Base-by-base conservation (phyloP, 371 early-diverging fungal species). In the Mucor circinelloides region DNA sequence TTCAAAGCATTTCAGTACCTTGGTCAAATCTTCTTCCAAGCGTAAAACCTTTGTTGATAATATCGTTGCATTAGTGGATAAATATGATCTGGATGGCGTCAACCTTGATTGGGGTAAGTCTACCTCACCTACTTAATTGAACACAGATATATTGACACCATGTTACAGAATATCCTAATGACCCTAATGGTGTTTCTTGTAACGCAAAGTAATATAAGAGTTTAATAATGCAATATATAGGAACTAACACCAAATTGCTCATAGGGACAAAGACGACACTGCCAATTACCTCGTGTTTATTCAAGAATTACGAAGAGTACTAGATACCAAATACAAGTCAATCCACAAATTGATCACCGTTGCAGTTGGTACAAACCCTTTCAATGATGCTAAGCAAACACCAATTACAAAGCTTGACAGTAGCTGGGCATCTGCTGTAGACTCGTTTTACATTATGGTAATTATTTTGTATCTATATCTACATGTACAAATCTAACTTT, bases 291-390 rank as follows among this genome's bases (percentile, higher is more conserved):
- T 79, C 7, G 38, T 54, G 21, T 70, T 81, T 40, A 31, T 94
- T 8, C 64, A 84, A 46, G 87, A 85, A 13, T 80, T 94, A 30
- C 85, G 92, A 3, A 73, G 75, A 10, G 86, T 84, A 1, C 65
- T 93, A 48, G 86, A 86, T 48, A 70, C 70, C 1, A 79, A 73
- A 32, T 80, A 64, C n/a, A 74, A 83, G 6, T 74, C 63, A 15
- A 68, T 73, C 8, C 75, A 73, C 46, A 92, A 90, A 74, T 75
- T 85, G 57, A 79, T 94, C 60, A 89, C 92, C 2, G 64, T 90
- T 60, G 94, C 93, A 7, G 89, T 87, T 3, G 82, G 87, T 28
- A 87, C 88, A 10, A 81, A 84, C 55, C 86, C 90, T 6, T 90
- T 89, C 54, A 85, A 77, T 27, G 81, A 73, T 9, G 73, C 72